These are phyloP conservation scores for Thalassiosira oceanica DNA, from an alignment of 352 stramenopile species.

Conservation along the genomic window DNA sequence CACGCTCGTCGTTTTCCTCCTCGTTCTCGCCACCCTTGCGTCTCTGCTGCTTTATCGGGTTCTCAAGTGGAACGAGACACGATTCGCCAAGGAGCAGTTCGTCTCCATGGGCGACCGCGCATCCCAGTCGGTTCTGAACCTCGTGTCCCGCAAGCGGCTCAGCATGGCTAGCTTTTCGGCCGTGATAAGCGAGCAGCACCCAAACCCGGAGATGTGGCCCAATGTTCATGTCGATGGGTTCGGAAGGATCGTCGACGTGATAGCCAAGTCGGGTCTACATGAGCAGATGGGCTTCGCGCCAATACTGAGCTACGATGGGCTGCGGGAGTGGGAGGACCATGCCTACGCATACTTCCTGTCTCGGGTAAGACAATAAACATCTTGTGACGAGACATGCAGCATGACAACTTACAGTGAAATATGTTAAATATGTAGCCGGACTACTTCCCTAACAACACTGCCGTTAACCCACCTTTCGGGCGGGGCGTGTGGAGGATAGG, in stretches of 20 bases:
- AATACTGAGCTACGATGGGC: conserved; percentile 5
- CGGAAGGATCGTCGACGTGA: conserved; percentile 22
- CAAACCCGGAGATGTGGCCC: conserved; percentile 29
- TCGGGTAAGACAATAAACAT: too few relatives aligned
- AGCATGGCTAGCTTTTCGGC: conserved; percentile 17
- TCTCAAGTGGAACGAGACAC: conserved; percentile 2
- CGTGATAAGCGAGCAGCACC: conserved; percentile 15
- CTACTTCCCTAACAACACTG: conserved; percentile 13
- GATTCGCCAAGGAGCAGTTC: conserved; percentile 25
- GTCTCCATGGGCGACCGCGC: conserved; percentile 34
- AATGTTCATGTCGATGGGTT: conserved; percentile 36
- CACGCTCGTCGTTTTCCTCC: conserved; percentile 4
- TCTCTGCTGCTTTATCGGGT: background rate
- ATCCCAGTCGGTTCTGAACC: conserved; percentile 9
- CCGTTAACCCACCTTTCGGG: conserved; percentile 6
- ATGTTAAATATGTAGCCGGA: too few relatives aligned
- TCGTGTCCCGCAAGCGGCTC: conserved; percentile 26
- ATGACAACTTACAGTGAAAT: too few relatives aligned
- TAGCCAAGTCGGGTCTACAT: conserved; percentile 14
- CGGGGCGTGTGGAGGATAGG: conserved; percentile 9
- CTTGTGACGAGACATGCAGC: too few relatives aligned
- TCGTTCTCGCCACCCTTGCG: background rate
- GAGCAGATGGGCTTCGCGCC: conserved; percentile 31
- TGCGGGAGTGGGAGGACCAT: conserved; percentile 15
- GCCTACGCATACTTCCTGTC: conserved; percentile 26